Evolutionary conservation across 2,329 filamentous ascomycete species (phyloP).

Genomic region (Cladorrhinum sp.): DNA sequence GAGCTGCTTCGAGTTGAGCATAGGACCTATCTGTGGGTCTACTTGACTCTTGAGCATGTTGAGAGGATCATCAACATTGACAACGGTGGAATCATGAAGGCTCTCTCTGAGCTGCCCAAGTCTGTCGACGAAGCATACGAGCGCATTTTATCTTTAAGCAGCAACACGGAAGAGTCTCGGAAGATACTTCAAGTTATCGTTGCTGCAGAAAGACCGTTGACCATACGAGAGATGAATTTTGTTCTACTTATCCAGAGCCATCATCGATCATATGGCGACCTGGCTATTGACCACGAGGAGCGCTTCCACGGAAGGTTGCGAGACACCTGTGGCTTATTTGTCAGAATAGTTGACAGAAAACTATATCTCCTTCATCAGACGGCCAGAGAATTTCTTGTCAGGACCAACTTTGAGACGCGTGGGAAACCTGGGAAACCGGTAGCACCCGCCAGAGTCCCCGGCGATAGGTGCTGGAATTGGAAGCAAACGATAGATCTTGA

Average conservation of each 20-base stretch:
- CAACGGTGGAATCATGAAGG: conserved; percentile 8
- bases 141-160: conserved; percentile 22
- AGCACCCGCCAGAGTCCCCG: no score
- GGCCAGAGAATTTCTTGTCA: conserved; percentile 26
- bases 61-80: conserved; percentile 15
- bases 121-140: conserved; percentile 28
- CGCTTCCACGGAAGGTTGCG: conserved; percentile 16
- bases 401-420: conserved; percentile 5
- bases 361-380: conserved; percentile 28
- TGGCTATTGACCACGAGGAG: conserved; percentile 10
- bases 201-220: conserved; percentile 21
- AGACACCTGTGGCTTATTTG: conserved; percentile 27
- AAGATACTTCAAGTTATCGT: conserved; percentile 18
- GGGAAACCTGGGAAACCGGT: background rate
- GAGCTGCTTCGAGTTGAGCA: conserved; percentile 31
- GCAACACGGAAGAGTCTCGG: conserved; percentile 1
- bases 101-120: conserved; percentile 20
- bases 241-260: conserved; percentile 12
- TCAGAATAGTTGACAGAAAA: conserved; percentile 13
- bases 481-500: conserved; percentile 9
- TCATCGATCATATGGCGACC: conserved; percentile 1
- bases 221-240: conserved; percentile 20
- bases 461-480: conserved; percentile 7
- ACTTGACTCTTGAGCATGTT: conserved; percentile 34
- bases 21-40: conserved; percentile 41